phyloP scores from a whole-genome alignment of 768 basidiomycete genomes.

The Kwoniella heveanensis region DNA sequence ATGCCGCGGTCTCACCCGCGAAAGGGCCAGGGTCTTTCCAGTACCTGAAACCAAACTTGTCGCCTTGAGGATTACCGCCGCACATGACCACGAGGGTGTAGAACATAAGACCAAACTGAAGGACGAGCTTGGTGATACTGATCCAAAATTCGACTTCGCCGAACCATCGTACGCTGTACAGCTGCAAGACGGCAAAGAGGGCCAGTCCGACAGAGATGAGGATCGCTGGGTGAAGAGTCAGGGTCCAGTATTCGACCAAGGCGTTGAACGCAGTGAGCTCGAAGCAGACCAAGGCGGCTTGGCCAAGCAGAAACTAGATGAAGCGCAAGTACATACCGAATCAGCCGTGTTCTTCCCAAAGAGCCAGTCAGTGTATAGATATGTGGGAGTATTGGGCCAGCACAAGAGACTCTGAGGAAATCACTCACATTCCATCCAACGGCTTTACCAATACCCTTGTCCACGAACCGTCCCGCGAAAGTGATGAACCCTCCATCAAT shows the following conservation, averaged over 20 bases:
- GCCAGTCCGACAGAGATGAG: conserved; percentile 53
- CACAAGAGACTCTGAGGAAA: not conserved
- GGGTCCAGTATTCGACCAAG: conserved; percentile 28
- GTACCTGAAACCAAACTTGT: conserved; percentile 57
- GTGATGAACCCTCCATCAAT: conserved; percentile 32
- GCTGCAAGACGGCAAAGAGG: conserved; percentile 12
- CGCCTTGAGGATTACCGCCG: conserved; percentile 60
- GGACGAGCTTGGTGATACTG: conserved; percentile 56
- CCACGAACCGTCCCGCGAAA: conserved; percentile 25
- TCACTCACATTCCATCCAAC: conserved; percentile 44
- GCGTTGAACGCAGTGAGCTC: conserved; percentile 32
- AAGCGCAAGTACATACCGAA: not conserved
- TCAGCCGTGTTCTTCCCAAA: no score
- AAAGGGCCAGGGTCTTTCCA: conserved; percentile 33
- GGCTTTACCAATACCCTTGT: conserved; percentile 27
- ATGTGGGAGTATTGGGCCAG: no score
- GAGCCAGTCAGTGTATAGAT: no score
- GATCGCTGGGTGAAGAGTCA: conserved; percentile 17
- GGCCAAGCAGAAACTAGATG: conserved; percentile 14
- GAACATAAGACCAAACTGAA: conserved; percentile 61
- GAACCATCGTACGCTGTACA: conserved; percentile 21
- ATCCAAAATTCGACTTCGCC: conserved; percentile 34
- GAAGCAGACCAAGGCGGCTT: conserved; percentile 26
- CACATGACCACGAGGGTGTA: conserved; percentile 63
- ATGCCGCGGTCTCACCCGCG: conserved; percentile 3